phyloP scores from a whole-genome alignment of 352 stramenopile genomes.

The Phytophthora citricola region DNA sequence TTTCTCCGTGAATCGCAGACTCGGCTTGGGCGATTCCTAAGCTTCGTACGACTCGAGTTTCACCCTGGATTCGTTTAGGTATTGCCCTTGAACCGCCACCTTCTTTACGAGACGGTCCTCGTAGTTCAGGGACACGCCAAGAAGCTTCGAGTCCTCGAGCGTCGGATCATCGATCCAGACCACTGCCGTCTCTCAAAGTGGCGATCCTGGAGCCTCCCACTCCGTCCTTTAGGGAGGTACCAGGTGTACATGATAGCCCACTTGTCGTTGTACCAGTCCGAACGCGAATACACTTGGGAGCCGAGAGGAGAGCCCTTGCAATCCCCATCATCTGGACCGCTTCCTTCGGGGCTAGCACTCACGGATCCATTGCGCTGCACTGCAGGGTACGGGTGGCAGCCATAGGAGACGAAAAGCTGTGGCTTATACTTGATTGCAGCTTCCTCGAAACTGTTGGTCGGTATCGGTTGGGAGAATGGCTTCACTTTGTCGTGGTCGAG shows the following conservation, averaged over 20 bases:
- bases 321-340: neutral
- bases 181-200: slow-evolving; percentile 45
- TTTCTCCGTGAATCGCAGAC: neutral
- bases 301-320: slow-evolving; percentile 23
- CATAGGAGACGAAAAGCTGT: slow-evolving; percentile 9
- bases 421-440: slow-evolving; percentile 24
- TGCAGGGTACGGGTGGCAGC: slow-evolving; percentile 17
- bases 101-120: no score
- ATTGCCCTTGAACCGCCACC: no score
- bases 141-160: slow-evolving; percentile 16
- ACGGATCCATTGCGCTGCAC: slow-evolving; percentile 6
- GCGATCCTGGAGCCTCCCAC: slow-evolving; percentile 5
- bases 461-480: slow-evolving; percentile 16
- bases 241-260: slow-evolving; percentile 34
- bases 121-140: slow-evolving; percentile 25
- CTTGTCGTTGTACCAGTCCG: slow-evolving; percentile 23
- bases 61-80: no score
- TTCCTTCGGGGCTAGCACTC: slow-evolving; percentile 1
- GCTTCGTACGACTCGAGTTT: neutral
- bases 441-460: slow-evolving; percentile 10
- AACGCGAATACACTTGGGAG: slow-evolving; percentile 32
- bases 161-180: slow-evolving; percentile 47
- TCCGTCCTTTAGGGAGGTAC: slow-evolving; percentile 25
- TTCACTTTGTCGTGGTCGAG: slow-evolving; percentile 18
- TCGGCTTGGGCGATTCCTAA: neutral